phyloP scores from a whole-genome alignment of 208 protist species.

The Acanthamoeba quina region DNA sequence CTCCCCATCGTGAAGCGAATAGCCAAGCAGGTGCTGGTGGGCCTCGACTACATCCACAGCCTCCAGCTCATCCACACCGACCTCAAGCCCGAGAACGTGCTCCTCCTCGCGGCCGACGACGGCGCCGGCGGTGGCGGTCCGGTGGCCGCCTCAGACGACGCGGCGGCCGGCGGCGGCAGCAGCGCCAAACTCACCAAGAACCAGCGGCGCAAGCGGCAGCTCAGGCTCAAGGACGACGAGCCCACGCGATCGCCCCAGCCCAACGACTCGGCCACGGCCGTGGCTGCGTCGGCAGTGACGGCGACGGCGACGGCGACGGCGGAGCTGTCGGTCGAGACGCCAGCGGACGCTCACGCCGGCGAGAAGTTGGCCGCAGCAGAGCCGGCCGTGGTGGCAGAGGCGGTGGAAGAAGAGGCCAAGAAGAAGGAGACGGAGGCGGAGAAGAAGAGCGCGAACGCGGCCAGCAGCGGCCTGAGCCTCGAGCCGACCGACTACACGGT shows the following conservation, averaged over 20 bases:
- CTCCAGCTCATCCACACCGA: constrained; percentile 98
- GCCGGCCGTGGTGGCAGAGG: constrained; percentile 73
- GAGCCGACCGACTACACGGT: constrained; percentile 79
- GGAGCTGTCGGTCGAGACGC: not conserved
- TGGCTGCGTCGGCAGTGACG: constrained; percentile 16
- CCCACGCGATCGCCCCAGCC: constrained; percentile 69
- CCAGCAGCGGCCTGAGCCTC: not conserved
- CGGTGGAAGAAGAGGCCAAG: constrained; percentile 71
- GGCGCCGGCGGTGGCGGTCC: not conserved
- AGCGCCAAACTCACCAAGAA: constrained; percentile 62
- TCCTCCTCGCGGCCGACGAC: constrained; percentile 81
- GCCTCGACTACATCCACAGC: constrained; percentile 95
- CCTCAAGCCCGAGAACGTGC: constrained; percentile 97
- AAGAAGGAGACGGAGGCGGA: constrained; percentile 40
- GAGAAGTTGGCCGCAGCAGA: not conserved
- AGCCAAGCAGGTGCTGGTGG: constrained; percentile 86
- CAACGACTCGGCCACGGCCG: constrained; percentile 52
- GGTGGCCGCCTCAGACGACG: not conserved
- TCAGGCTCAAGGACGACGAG: constrained; percentile 23
- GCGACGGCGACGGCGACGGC: not conserved
- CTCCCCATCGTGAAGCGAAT: constrained; percentile 96
- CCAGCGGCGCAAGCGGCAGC: constrained; percentile 36
- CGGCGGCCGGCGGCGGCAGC: not conserved
- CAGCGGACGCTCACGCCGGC: not conserved
- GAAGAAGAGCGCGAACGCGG: not conserved